A percentile compares a stretch with the other conserved stretches of the same genome.
Conservation (phyloP, 139 green algal species). For the Ulvella scutata region DNA sequence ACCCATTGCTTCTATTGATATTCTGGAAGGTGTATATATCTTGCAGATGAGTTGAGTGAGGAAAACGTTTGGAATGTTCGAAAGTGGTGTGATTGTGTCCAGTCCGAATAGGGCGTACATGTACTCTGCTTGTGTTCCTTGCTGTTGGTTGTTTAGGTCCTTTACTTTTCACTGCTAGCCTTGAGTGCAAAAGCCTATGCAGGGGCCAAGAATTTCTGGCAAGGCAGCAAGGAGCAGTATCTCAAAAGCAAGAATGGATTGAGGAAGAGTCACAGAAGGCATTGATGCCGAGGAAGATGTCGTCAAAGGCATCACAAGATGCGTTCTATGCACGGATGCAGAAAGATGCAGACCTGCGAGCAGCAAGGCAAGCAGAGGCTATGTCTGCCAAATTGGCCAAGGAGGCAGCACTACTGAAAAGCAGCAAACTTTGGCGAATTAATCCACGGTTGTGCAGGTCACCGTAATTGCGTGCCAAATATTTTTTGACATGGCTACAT, state of each 20-base stretch:
- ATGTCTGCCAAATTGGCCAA: background rate
- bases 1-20: no score
- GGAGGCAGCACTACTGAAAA: background rate
- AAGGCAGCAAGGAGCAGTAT: background rate
- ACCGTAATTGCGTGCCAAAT: background rate
- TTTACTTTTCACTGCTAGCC: no score
- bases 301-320: background rate
- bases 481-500: no score
- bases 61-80: no score
- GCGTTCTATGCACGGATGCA: background rate
- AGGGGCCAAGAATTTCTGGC: background rate
- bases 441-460: background rate
- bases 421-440: background rate
- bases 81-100: no score
- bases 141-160: no score
- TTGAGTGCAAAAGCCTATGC: no score
- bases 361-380: background rate
- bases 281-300: background rate
- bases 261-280: background rate
- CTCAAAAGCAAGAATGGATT: background rate
- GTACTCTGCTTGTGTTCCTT: no score
- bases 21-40: no score
- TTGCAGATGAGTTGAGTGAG: no score
- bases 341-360: background rate
- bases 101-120: no score